These are phyloP conservation scores for Neurospora tetrasperma DNA, from an alignment of 495 filamentous ascomycete genomes.

Conservation along the genomic window DNA sequence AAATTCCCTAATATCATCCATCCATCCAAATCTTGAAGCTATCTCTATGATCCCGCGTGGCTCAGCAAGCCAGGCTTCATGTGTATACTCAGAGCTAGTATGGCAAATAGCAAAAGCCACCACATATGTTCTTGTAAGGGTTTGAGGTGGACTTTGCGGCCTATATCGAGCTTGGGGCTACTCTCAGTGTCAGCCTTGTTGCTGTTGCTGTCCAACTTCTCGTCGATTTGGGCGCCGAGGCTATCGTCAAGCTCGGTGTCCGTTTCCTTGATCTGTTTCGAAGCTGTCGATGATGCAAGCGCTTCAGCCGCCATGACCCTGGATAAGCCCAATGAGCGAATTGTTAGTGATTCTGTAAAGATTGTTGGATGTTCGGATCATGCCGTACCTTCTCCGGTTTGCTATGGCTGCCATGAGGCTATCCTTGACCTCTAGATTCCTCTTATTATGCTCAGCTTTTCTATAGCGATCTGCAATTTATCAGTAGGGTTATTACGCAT, in stretches of 20 bases:
- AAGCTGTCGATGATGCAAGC: background rate
- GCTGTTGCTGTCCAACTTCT: background rate
- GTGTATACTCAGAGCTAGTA: background rate
- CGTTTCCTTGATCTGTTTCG: background rate
- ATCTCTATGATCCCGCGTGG: background rate
- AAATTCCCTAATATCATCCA: background rate
- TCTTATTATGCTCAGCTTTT: fast-evolving
- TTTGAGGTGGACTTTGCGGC: background rate
- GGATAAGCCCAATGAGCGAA: background rate
- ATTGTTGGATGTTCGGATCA: background rate
- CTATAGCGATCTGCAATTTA: background rate
- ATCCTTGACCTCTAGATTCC: background rate
- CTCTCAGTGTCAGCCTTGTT: background rate
- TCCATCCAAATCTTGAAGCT: background rate
- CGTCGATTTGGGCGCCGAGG: background rate
- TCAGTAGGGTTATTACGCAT: background rate
- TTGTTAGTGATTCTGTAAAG: background rate
- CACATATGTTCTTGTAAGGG: background rate
- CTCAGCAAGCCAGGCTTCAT: background rate
- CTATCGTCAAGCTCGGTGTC: background rate
- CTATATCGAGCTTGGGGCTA: background rate
- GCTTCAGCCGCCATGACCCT: background rate
- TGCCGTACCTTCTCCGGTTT: background rate
- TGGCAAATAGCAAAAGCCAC: background rate
- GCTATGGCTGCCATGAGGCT: background rate